Conservation (phyloP, 179 eudicot species). For the Spergularia azorica region DNA sequence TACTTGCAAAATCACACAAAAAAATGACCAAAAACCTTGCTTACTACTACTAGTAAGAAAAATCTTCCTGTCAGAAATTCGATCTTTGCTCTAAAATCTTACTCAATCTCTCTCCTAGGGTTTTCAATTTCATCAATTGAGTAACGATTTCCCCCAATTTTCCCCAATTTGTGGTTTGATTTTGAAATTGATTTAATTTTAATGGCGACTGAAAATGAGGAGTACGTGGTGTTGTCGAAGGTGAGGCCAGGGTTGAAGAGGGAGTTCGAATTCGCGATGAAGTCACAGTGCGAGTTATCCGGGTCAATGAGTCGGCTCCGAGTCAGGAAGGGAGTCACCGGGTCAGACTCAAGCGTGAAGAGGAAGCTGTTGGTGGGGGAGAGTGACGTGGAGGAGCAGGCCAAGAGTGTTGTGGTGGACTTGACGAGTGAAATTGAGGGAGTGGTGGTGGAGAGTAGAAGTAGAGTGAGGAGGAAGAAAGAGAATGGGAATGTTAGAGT, state of each 20-base stretch:
- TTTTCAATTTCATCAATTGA: background rate
- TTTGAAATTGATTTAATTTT: background rate
- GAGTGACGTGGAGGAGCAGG: slow-evolving; percentile 30
- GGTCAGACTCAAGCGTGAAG: slow-evolving; percentile 9
- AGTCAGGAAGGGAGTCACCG: slow-evolving; percentile 25
- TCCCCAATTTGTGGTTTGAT: background rate
- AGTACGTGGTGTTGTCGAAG: slow-evolving; percentile 40
- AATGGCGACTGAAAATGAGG: slow-evolving; percentile 42
- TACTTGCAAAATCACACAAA: background rate
- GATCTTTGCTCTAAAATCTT: background rate
- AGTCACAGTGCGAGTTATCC: slow-evolving; percentile 41
- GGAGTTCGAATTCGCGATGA: slow-evolving; percentile 50
- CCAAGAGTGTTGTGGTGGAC: slow-evolving; percentile 51
- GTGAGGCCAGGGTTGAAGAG: slow-evolving; percentile 50
- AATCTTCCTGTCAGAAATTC: background rate
- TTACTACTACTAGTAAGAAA: background rate
- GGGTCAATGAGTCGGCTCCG: slow-evolving; percentile 44
- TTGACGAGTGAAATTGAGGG: slow-evolving; percentile 39
- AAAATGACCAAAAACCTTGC: background rate
- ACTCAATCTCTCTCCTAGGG: slow-evolving; percentile 13
- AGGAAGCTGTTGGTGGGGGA: slow-evolving; percentile 12
- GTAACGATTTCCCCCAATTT: background rate
- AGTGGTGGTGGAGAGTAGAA: slow-evolving; percentile 25
- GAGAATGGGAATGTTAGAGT: background rate
- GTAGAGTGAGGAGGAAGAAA: slow-evolving; percentile 23